Percentiles rank a stretch among this genome's conserved stretches.
Evolutionary conservation across 305 asterid species (phyloP).

Genomic region (Nicotiana rustica): DNA sequence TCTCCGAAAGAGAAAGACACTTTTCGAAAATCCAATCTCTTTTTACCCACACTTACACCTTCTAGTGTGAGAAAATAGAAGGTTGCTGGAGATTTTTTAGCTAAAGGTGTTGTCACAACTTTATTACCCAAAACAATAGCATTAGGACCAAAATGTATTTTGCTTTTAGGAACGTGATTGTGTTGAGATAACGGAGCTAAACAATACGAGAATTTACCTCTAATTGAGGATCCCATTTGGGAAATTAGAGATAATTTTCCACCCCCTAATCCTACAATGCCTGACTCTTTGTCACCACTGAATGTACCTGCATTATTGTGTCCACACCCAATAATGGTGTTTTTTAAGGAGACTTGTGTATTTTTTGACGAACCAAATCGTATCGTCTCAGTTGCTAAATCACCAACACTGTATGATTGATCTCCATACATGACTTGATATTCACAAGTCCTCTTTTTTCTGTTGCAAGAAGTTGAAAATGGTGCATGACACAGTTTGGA

Average conservation of each 20-base stretch:
- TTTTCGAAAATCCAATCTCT: slow-evolving; percentile 34
- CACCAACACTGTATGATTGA: slow-evolving; percentile 50
- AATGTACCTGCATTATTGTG: slow-evolving; percentile 45
- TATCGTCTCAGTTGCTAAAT: slow-evolving; percentile 56
- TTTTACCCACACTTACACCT: slow-evolving; percentile 53
- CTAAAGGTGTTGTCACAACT: slow-evolving; percentile 53
- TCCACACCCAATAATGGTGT: slow-evolving; percentile 58
- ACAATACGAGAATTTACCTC: slow-evolving; percentile 65
- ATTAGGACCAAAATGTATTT: slow-evolving; percentile 52
- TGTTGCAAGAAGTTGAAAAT: slow-evolving; percentile 32
- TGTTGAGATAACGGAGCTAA: slow-evolving; percentile 40
- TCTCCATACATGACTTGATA: slow-evolving; percentile 51
- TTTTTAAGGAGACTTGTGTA: slow-evolving; percentile 36
- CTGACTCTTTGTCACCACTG: slow-evolving; percentile 46
- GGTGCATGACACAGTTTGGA: slow-evolving; percentile 42
- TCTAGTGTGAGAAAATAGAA: slow-evolving; percentile 55
- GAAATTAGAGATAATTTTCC: slow-evolving; percentile 54
- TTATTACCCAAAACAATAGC: slow-evolving; percentile 50
- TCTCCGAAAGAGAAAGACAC: neutral
- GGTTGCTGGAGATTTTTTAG: slow-evolving; percentile 33
- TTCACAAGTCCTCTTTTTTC: slow-evolving; percentile 29
- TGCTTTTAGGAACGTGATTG: slow-evolving; percentile 40
- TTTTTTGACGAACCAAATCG: slow-evolving; percentile 38
- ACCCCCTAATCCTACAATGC: slow-evolving; percentile 67
- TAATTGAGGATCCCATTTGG: slow-evolving; percentile 46